Percentiles rank a stretch among this genome's conserved stretches.
Conservation (phyloP, 352 stramenopile species). For the Plasmopara viticola region DNA sequence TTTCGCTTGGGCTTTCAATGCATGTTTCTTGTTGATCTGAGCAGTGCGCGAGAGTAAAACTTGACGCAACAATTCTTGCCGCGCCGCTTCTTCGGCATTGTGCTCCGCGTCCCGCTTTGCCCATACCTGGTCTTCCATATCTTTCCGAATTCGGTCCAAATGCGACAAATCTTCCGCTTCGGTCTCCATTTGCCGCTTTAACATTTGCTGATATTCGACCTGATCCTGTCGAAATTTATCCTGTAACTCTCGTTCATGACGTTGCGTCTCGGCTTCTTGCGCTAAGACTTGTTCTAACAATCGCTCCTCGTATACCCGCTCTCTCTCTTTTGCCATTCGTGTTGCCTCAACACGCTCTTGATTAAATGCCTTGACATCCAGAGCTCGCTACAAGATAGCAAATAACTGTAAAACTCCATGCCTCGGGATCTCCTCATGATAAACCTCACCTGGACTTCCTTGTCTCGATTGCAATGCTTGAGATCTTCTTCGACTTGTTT, state of each 20-base stretch:
- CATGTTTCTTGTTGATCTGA: constrained; percentile 48
- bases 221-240: constrained; percentile 65
- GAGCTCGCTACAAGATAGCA: constrained; percentile 30
- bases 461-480: constrained; percentile 38
- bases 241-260: constrained; percentile 51
- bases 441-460: constrained; percentile 41
- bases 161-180: constrained; percentile 62
- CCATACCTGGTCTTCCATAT: constrained; percentile 81
- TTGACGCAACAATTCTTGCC: constrained; percentile 62
- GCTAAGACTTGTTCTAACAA: constrained; percentile 53
- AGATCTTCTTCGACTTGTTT: constrained; percentile 60
- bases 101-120: constrained; percentile 68
- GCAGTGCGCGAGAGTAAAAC: constrained; percentile 52
- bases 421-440: neutral
- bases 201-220: constrained; percentile 67
- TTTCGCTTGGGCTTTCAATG: constrained; percentile 29
- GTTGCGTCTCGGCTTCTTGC: constrained; percentile 54
- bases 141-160: constrained; percentile 63
- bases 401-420: neutral
- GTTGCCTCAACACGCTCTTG: constrained; percentile 52
- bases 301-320: constrained; percentile 56
- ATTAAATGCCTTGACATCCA: constrained; percentile 74
- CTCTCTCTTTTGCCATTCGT: constrained; percentile 34
- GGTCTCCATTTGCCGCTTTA: constrained; percentile 67
- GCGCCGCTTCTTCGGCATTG: constrained; percentile 57